Base-by-base conservation (phyloP, 2,329 filamentous ascomycete species). In the Monosporascus sp. region DNA sequence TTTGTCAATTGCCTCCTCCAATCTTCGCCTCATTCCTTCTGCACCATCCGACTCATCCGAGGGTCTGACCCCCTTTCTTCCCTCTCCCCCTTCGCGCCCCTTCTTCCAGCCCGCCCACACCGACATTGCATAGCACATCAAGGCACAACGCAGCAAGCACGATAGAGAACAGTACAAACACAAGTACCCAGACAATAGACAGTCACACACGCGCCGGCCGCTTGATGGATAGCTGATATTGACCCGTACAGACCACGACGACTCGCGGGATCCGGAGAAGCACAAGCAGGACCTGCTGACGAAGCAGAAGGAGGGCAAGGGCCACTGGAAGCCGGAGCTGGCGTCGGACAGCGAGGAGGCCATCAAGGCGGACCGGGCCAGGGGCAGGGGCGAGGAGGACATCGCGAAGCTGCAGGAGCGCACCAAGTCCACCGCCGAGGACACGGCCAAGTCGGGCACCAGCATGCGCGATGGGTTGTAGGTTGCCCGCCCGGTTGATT, bases 271-370 rank as follows among this genome's bases (percentile, higher is more conserved):
- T 54, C 61, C 64, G 2, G 65, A 85, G 56, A 79, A 73, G 66
- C 82, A 85, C 73, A 85, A 86, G 73, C 69, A 79, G 52, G 82
- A 86, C 64, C 76, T 77, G 24, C 72, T 87, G 44, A 55, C 78
- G 59, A 91, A 92, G 76, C 81, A 90, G 56, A 83, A 86, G 69
- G 72, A 80, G 40, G 89, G 88, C 56, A 79, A 83, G 68, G 86
- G 79, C 51, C 80, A 90, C 67, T 94, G 90, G 90, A 87, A 88
- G 73, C 78, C 86, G 22, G 85, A 87, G 68, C 77, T 95, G 49
- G 89, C 90, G 3, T 88, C 85, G 49, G 84, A 90, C 71, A 89
- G 86, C 71, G 90, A 95, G 76, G 88, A 89, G 69, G 83, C 83
- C 62, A 78, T 94, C 71, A 86, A 82, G 75, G 87, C 84, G 41